phyloP scores from a whole-genome alignment of 768 basidiomycete genomes.

The Lactarius trivialis region DNA sequence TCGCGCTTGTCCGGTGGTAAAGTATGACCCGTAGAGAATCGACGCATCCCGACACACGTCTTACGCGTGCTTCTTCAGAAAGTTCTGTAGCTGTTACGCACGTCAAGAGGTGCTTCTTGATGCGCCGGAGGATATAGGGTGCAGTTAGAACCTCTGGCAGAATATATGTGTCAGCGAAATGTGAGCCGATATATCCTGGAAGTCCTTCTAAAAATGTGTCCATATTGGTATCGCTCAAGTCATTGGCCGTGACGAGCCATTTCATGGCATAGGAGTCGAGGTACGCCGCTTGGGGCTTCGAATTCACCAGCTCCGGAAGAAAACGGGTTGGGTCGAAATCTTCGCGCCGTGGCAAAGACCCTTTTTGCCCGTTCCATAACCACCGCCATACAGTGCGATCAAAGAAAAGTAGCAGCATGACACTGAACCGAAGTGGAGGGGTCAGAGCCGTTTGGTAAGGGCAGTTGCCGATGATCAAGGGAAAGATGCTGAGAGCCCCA shows the following conservation, averaged over 20 bases:
- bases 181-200: conserved; percentile 11
- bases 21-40: conserved; percentile 1
- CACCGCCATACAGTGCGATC: not conserved
- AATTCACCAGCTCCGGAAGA: not conserved
- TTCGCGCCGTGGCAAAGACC: not conserved
- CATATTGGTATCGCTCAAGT: conserved; percentile 10
- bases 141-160: not conserved
- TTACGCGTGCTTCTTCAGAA: not conserved
- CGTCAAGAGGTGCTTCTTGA: conserved; percentile 6
- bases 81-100: not conserved
- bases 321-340: not conserved
- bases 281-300: not conserved
- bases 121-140: not conserved
- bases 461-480: conserved; percentile 4
- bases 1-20: not conserved
- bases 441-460: conserved; percentile 17
- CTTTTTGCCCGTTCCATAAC: too few species aligned
- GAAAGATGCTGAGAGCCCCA: conserved; percentile 1
- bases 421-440: not conserved
- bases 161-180: not conserved
- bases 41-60: conserved; percentile 1
- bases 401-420: not conserved
- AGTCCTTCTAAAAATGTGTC: conserved; percentile 8
- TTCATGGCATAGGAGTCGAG: conserved; percentile 6
- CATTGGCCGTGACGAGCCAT: conserved; percentile 6